Evolutionary conservation across 2,329 filamentous ascomycete species (phyloP), one percentile per base, ranked within the genome.

Genomic region (Colletotrichum tamarilloi): DNA sequence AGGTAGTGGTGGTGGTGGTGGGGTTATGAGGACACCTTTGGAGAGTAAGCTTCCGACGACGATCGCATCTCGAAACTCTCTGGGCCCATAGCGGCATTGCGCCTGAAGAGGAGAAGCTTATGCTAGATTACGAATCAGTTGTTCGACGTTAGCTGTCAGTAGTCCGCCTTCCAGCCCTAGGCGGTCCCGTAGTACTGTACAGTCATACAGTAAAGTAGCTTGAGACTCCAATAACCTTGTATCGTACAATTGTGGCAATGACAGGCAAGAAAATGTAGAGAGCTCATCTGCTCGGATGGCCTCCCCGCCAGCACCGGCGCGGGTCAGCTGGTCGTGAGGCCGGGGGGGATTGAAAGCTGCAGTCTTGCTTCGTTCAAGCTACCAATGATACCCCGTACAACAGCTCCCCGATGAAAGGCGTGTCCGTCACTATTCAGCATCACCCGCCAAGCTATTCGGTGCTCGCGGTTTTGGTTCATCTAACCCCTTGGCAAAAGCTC

Each of bases 181-280:
- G 60, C 59, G 55, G 32, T 14, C 60, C 32, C 38, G 14, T 42
- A 42, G 38, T 42, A 42, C 38, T 8, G 6, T 19, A 42, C 38
- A 42, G 38, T 19, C 5, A 16, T 42, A 42, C 6, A 42, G 14
- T 16, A 42, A 11, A 53, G 24, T 8, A 9, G 8, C 9, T 19
- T 30, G 28, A 32, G 38, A 24, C 8, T 42, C 16, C 12, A 22
- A 56, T 38, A 62, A 65, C 55, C 16, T 22, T 60, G 35, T 5
- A 30, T 71, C 30, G 49, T 35, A 57, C 67, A 49, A 57, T 56
- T 62, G 67, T 71, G 71, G 71, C 71, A 52, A 73, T 42, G 46
- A 24, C 38, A 35, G 22, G 26, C 55, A 32, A 28, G 30, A 30
- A 32, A 42, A 16, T 19, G 38, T 14, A 24, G 7, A 38, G 24